Evolutionary conservation across 805 yeast species (phyloP).

Genomic region (Ogataea dorogensis): DNA sequence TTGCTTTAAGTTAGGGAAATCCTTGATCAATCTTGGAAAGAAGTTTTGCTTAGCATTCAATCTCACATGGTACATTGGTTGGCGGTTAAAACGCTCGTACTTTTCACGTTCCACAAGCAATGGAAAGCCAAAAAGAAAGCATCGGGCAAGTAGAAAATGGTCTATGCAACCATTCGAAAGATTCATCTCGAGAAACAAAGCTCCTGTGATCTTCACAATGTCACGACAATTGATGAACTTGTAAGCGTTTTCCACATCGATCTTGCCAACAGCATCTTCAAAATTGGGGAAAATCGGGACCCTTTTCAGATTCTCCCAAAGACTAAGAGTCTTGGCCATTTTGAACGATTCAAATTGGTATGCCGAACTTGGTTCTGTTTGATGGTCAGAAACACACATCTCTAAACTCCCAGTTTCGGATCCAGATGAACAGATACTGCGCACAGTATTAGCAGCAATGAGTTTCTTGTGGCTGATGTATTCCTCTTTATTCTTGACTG

Average conservation of each 20-base stretch:
- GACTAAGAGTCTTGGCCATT: slow-evolving; percentile 1
- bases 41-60: slow-evolving; percentile 9
- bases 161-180: slow-evolving; percentile 6
- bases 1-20: slow-evolving; percentile 16
- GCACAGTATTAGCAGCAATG: slow-evolving; percentile 20
- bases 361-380: not conserved
- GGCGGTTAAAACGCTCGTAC: slow-evolving; percentile 14
- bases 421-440: slow-evolving; percentile 14
- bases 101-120: slow-evolving; percentile 20
- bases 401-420: slow-evolving; percentile 1
- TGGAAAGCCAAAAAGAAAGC: slow-evolving; percentile 18
- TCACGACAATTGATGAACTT: slow-evolving; percentile 15
- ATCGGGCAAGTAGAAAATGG: slow-evolving; percentile 13
- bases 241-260: slow-evolving; percentile 15
- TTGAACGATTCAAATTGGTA: slow-evolving; percentile 11
- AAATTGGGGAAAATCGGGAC: slow-evolving; percentile 14
- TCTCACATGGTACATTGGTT: slow-evolving; percentile 17
- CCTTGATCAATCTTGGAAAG: slow-evolving; percentile 11
- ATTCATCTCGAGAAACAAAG: slow-evolving; percentile 10
- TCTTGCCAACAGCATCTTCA: slow-evolving; percentile 9
- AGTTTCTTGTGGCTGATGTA: slow-evolving; percentile 20
- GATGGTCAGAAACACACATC: slow-evolving; percentile 1
- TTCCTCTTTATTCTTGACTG: slow-evolving; percentile 17
- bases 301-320: slow-evolving; percentile 13
- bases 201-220: slow-evolving; percentile 10